Percentiles rank a stretch among this genome's conserved stretches.
These are phyloP conservation scores for Alternaria sp. DNA, from an alignment of 2,329 filamentous ascomycete genomes.

Conservation along the genomic window DNA sequence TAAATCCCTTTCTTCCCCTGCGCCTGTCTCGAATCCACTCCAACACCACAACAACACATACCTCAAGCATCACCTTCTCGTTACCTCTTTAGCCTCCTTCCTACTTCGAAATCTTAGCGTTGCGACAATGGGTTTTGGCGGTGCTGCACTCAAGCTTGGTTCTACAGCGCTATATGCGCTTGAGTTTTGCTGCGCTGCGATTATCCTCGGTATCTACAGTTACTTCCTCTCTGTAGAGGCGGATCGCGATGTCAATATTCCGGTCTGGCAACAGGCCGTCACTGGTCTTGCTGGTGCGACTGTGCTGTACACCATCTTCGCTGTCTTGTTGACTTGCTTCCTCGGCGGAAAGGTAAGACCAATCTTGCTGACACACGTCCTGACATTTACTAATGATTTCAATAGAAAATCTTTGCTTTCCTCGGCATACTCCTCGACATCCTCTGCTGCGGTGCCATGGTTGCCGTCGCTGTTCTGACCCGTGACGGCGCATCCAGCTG, in stretches of 20 bases:
- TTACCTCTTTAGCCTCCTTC: neutral
- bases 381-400: neutral
- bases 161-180: constrained; percentile 78
- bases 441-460: constrained; percentile 77
- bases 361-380: too few species aligned
- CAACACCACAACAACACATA: constrained; percentile 2
- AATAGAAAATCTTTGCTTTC: constrained; percentile 68
- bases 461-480: constrained; percentile 81
- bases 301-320: constrained; percentile 76
- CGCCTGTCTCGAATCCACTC: neutral
- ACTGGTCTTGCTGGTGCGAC: constrained; percentile 75
- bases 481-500: constrained; percentile 74
- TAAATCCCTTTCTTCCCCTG: constrained; percentile 14
- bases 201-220: constrained; percentile 78
- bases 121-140: constrained; percentile 64
- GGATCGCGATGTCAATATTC: constrained; percentile 70
- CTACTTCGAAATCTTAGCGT: neutral
- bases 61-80: neutral
- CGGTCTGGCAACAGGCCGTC: constrained; percentile 73
- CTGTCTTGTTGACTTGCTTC: constrained; percentile 79
- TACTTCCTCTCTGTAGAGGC: constrained; percentile 82
- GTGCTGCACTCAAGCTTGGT: constrained; percentile 71
- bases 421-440: constrained; percentile 79
- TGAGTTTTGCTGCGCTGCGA: constrained; percentile 74
- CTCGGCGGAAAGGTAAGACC: constrained; percentile 70